Evolutionary conservation across 371 early-diverging fungal species (phyloP).

Genomic region (Dentiscutata heterogama): DNA sequence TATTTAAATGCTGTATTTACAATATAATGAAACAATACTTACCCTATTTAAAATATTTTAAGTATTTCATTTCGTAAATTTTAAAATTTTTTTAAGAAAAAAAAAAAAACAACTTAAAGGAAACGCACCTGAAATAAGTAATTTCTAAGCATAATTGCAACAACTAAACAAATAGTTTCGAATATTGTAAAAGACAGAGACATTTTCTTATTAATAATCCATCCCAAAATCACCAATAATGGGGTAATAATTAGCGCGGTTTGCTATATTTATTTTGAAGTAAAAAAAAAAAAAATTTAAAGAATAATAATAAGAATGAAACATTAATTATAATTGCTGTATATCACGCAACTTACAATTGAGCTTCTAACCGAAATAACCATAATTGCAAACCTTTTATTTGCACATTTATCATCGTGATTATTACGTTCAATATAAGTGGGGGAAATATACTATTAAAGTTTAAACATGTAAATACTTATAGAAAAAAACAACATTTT

Average conservation of each 20-base stretch:
- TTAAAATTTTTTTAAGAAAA: no score
- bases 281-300: neutral
- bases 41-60: no score
- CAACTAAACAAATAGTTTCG: conserved; percentile 84
- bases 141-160: conserved; percentile 84
- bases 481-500: conserved; percentile 43
- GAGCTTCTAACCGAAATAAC: conserved; percentile 90
- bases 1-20: no score
- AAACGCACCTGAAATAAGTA: conserved; percentile 57
- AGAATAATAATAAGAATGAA: neutral
- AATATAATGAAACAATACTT: no score
- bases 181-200: conserved; percentile 84
- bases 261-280: conserved; percentile 57
- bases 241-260: conserved; percentile 91
- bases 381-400: conserved; percentile 91
- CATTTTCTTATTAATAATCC: conserved; percentile 81
- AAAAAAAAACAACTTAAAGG: no score
- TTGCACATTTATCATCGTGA: conserved; percentile 54
- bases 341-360: conserved; percentile 51
- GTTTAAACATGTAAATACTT: conserved; percentile 29
- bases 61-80: no score
- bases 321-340: neutral
- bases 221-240: conserved; percentile 86
- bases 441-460: conserved; percentile 73
- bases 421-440: conserved; percentile 71